Percentiles rank a stretch among this genome's conserved stretches.
phyloP scores from a whole-genome alignment of 2,329 filamentous ascomycete species.

The Remersonia thermophila region DNA sequence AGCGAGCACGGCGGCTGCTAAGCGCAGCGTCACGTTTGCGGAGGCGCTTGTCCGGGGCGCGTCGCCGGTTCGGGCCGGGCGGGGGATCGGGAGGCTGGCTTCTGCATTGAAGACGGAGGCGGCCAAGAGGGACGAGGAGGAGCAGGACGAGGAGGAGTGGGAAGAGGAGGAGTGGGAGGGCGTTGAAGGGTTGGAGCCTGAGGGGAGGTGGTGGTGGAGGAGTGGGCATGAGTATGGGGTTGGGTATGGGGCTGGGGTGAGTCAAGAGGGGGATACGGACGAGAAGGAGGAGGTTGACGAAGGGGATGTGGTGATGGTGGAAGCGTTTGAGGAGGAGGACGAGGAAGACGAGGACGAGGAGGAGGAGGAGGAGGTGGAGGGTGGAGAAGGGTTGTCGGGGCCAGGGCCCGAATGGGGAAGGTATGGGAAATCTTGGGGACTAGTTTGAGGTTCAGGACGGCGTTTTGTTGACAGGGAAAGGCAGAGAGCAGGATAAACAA shows the following conservation, averaged over 20 bases:
- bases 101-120: background rate
- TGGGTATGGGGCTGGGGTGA: background rate
- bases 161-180: too few relatives aligned
- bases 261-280: background rate
- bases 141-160: too few relatives aligned
- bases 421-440: too few relatives aligned
- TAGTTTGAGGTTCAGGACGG: too few relatives aligned
- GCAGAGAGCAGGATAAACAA: too few relatives aligned
- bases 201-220: too few relatives aligned
- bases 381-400: background rate
- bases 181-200: too few relatives aligned
- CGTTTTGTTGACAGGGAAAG: too few relatives aligned
- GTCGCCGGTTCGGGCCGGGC: background rate
- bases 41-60: background rate
- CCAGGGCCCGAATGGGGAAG: background rate
- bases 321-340: background rate
- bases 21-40: background rate
- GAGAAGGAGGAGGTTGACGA: background rate
- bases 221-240: background rate
- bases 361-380: background rate
- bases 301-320: background rate
- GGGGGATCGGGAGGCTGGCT: background rate
- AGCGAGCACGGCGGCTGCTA: background rate
- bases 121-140: too few relatives aligned
- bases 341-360: background rate